Evolutionary conservation across 2,329 filamentous ascomycete species (phyloP), one percentile per base, ranked within the genome.

Genomic region (Arthrocladium fulminans): DNA sequence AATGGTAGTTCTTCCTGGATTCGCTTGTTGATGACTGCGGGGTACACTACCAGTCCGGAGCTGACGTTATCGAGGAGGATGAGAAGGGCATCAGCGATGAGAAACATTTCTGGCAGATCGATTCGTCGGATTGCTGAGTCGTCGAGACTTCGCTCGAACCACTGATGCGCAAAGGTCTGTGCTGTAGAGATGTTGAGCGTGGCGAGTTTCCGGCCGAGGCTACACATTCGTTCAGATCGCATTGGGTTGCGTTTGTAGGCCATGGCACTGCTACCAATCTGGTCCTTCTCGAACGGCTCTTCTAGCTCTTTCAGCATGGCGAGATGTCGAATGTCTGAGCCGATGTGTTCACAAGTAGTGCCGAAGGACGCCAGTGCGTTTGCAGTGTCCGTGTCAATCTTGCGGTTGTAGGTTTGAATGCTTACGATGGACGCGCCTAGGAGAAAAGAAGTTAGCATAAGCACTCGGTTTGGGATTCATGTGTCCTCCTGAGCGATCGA

Each of bases 1-100:
- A 95, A 94, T 1, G 89, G 89, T 12, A 96, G 77, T 67, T 94
- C 86, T 53, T 81, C 76, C 57, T 81, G 75, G 39, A 94, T 73
- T 53, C 76, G 81, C 50, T 75, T 73, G 51, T 75, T 72, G 63
- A 94, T 87, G 48, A 81, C 74, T 49, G 78, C 75, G 20, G 86
- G 86, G 67, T 94, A 95, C 32, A 95, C 77, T n/a, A 86, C 82
- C 9, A 88, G 71, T 8, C 84, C 83, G 46, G 74, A 72, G 24
- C 73, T 75, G 39, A 88, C 76, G 57, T 87, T 87, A 63, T 86
- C 79, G 48, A 82, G 66, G 6, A 79, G 73, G 41, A 85, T 77
- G 6, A 83, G 69, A 55, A 88, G 74, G 2, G 81, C 77, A 56
- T 88, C 83, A 3, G 83, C 80, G 22, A 79, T 71, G 19, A 88